phyloP scores from a whole-genome alignment of 148 eudicot genomes.

The Cornus florida region DNA sequence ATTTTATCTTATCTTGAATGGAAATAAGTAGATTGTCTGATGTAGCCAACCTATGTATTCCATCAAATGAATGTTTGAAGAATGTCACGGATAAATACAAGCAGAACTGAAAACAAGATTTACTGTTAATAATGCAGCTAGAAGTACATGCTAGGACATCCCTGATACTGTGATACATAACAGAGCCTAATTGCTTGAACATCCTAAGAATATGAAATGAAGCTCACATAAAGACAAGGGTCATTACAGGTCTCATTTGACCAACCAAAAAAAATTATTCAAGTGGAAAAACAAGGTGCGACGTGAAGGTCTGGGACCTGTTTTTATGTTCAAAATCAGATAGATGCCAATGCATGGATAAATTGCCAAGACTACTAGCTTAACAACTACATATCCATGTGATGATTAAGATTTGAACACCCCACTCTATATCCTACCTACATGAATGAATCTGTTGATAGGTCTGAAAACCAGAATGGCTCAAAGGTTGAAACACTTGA shows the following conservation, averaged over 20 bases:
- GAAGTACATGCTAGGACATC: background rate
- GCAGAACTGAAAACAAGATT: background rate
- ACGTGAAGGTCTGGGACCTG: background rate
- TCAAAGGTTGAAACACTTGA: too few relatives aligned
- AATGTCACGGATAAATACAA: background rate
- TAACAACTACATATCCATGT: too few relatives aligned
- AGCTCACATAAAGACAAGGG: background rate
- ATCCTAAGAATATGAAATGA: background rate
- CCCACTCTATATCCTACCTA: too few relatives aligned
- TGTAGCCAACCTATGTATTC: constrained; percentile 60
- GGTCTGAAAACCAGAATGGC: too few relatives aligned
- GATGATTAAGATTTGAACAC: too few relatives aligned
- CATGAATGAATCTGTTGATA: too few relatives aligned
- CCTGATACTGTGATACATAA: background rate
- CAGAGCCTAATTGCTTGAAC: background rate
- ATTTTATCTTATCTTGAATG: constrained; percentile 95
- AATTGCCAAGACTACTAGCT: too few relatives aligned
- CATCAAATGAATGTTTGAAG: background rate
- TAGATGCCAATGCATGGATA: too few relatives aligned
- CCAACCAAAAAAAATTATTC: background rate
- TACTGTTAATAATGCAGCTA: background rate
- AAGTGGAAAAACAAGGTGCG: background rate
- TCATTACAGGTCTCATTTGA: background rate
- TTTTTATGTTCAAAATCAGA: too few relatives aligned
- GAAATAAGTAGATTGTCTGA: constrained; percentile 77